Percentiles rank a stretch among this genome's conserved stretches.
These are phyloP conservation scores for Mycena latifolia DNA, from an alignment of 768 basidiomycete species.

Conservation along the genomic window DNA sequence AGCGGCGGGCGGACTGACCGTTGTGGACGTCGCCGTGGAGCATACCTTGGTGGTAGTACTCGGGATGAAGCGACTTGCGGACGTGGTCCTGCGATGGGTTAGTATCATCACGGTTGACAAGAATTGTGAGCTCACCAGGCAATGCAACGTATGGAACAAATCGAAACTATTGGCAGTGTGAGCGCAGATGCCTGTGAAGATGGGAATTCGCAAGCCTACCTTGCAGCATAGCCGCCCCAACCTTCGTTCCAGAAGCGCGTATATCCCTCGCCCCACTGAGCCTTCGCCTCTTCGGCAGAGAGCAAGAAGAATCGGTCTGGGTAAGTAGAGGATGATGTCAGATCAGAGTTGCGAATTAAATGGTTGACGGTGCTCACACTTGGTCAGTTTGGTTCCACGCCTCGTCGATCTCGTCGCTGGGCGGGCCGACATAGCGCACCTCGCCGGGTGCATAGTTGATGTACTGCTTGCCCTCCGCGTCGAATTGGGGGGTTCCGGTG, in stretches of 20 bases:
- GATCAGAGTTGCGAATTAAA: not conserved
- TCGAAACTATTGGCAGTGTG: not conserved
- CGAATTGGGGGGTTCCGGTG: constrained; percentile 9
- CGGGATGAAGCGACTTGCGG: constrained; percentile 8
- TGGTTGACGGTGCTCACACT: no score
- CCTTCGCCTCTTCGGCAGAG: constrained; percentile 1
- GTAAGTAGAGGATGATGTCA: not conserved
- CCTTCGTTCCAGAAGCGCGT: constrained; percentile 2
- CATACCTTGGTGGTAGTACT: constrained; percentile 11
- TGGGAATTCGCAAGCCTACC: not conserved
- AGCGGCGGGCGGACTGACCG: not conserved
- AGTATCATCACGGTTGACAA: no score
- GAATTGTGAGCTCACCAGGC: not conserved
- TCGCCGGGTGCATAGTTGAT: constrained; percentile 3
- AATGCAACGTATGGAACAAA: constrained; percentile 10
- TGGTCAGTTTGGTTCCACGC: constrained; percentile 12
- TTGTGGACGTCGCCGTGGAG: constrained; percentile 14
- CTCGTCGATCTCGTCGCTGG: constrained; percentile 19
- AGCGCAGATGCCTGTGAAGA: not conserved
- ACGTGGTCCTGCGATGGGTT: constrained; percentile 12
- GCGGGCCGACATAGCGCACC: constrained; percentile 3
- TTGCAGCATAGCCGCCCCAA: constrained; percentile 8
- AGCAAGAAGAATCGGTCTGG: constrained; percentile 13
- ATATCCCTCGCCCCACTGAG: not conserved
- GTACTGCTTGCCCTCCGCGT: constrained; percentile 5